Evolutionary conservation across 345 rosid genomes (phyloP).

Genomic region (Brassica napus): DNA sequence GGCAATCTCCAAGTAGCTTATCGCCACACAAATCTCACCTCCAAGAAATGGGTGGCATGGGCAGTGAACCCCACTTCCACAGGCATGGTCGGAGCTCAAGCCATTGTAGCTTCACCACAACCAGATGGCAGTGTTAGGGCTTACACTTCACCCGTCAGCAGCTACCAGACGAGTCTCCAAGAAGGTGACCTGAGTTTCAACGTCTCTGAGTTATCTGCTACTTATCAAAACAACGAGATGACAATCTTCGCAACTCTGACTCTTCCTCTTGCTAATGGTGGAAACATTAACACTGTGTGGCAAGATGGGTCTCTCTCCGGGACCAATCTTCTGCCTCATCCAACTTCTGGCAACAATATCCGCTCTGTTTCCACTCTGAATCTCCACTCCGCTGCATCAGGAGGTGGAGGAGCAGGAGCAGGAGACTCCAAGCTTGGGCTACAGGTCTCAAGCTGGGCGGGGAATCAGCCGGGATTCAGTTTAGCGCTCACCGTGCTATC

Average conservation of each 20-base stretch:
- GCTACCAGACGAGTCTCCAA: slow-evolving; percentile 50
- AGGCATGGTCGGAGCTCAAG: slow-evolving; percentile 79
- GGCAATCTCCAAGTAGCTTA: slow-evolving; percentile 65
- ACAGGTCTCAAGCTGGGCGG: slow-evolving; percentile 83
- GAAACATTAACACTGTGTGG: slow-evolving; percentile 72
- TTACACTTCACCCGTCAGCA: slow-evolving; percentile 63
- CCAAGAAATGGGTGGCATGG: slow-evolving; percentile 82
- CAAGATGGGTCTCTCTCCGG: slow-evolving; percentile 71
- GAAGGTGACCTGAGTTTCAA: slow-evolving; percentile 63
- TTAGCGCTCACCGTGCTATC: slow-evolving; percentile 53
- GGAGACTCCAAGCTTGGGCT: slow-evolving; percentile 66
- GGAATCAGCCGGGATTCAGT: slow-evolving; percentile 58
- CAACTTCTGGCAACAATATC: slow-evolving; percentile 56
- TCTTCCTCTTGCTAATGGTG: slow-evolving; percentile 38
- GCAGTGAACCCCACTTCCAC: slow-evolving; percentile 68
- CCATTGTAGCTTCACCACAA: slow-evolving; percentile 72
- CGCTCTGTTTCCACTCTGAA: slow-evolving; percentile 60
- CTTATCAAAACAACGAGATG: slow-evolving; percentile 56
- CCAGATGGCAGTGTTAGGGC: slow-evolving; percentile 56
- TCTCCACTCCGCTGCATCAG: slow-evolving; percentile 55
- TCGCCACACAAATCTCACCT: slow-evolving; percentile 54
- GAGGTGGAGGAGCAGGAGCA: slow-evolving; percentile 33
- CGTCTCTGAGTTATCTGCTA: slow-evolving; percentile 60
- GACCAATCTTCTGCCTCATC: slow-evolving; percentile 45
- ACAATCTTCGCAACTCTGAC: slow-evolving; percentile 63